Evolutionary conservation across 345 rosid genomes (phyloP), one percentile per base, ranked within the genome.

Genomic region (Ceriops zippeliana): DNA sequence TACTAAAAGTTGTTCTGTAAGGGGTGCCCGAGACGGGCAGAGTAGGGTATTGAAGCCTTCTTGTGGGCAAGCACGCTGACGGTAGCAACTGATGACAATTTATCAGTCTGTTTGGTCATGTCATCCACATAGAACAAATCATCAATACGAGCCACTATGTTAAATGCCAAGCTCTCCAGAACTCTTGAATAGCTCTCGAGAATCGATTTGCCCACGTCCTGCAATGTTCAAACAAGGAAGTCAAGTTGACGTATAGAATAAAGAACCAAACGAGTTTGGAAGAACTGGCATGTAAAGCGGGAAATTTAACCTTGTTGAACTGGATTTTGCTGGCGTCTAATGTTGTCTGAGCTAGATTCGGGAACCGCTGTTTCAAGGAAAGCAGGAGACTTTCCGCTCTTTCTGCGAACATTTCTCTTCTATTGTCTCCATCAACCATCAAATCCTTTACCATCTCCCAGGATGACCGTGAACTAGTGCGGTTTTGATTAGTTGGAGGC

Each of bases 121-220:
- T 92, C 96, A 32, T 96, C 98, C 30, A 96, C 96, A 35, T 90
- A 86, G 26, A 96, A 85, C 61, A 92, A 70, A 75, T 96, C 99
- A 65, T 96, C 98, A 2, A 96, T 85, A 2, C 99, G 93, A 21
- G 99, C 96, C 5, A 96, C 92, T 0, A 92, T 86, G 63, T 92
- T 96, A 79, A 86, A 96, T 6, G 99, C 96, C 68, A 96, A 83
- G 81, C 99, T 96, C 78, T 96, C 99, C 72, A 96, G 77, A 32
- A 92, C 93, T 79, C 98, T 81, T 2, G 98, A 90, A 74, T 92
- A 96, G 83, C 96, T 89, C 86, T 96, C 98, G 38, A 92, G 72
- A 63, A 96, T 90, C 47, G 99, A 96, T 81, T 96, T 96, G n/a
- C 99, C 98, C 11, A 96, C 87, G 82, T 96, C 99, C 99, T 96